Percentiles rank a stretch among this genome's conserved stretches.
phyloP scores from a whole-genome alignment of 169 alveolate species.

The Neospora caninum region DNA sequence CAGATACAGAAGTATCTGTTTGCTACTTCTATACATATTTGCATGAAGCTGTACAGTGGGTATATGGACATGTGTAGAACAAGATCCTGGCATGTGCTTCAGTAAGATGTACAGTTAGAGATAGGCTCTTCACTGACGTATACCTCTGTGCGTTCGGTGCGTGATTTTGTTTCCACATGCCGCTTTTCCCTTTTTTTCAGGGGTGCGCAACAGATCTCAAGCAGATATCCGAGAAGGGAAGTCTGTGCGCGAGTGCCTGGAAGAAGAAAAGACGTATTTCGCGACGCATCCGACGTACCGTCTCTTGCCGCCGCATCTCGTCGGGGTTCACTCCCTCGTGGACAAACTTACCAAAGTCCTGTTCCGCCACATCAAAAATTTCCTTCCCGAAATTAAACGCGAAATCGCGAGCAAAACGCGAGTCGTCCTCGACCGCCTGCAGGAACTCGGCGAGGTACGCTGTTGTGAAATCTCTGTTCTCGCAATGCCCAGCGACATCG shows the following conservation, averaged over 20 bases:
- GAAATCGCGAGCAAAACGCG: constrained; percentile 82
- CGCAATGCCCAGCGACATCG: not conserved
- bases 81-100: too few relatives aligned
- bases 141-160: too few relatives aligned
- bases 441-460: constrained; percentile 65
- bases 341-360: constrained; percentile 95
- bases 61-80: too few relatives aligned
- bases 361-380: constrained; percentile 94
- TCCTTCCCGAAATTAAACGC: constrained; percentile 94
- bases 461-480: not conserved
- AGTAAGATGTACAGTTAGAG: too few relatives aligned
- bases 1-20: too few relatives aligned
- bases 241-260: constrained; percentile 81
- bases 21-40: too few relatives aligned
- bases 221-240: constrained; percentile 87
- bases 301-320: constrained; percentile 88
- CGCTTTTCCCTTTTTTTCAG: constrained; percentile 64
- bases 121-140: too few relatives aligned
- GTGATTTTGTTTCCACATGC: too few relatives aligned
- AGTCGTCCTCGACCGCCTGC: constrained; percentile 45
- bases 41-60: not conserved
- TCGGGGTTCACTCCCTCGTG: constrained; percentile 96
- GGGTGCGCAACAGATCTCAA: constrained; percentile 89
- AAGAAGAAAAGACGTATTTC: constrained; percentile 91
- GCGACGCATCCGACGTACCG: constrained; percentile 93